phyloP scores from a whole-genome alignment of 139 green algal species.

The Closterium sp. region DNA sequence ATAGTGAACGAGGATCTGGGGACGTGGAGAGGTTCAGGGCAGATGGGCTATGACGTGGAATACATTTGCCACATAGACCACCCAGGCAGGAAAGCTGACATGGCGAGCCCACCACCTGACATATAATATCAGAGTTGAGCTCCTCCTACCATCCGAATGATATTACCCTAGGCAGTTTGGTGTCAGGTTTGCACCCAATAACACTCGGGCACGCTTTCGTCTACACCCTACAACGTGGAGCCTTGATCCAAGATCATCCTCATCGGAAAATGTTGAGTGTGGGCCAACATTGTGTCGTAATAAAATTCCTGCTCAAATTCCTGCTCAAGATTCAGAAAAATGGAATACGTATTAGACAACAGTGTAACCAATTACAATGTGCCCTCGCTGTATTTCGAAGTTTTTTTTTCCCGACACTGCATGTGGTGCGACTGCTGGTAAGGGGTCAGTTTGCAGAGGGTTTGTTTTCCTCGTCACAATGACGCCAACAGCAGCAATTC shows the following conservation, averaged over 20 bases:
- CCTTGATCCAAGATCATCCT: too few relatives aligned
- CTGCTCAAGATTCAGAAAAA: too few relatives aligned
- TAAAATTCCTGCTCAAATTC: too few relatives aligned
- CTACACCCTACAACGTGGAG: too few relatives aligned
- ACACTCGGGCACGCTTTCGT: too few relatives aligned
- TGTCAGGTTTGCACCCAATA: too few relatives aligned
- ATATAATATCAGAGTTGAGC: not conserved
- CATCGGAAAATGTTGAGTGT: too few relatives aligned
- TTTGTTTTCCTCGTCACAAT: not conserved
- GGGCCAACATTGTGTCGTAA: too few relatives aligned
- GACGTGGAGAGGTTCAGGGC: not conserved
- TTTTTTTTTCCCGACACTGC: too few relatives aligned
- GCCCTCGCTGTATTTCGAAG: too few relatives aligned
- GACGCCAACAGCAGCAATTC: not conserved
- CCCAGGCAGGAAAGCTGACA: not conserved
- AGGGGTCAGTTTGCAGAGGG: not conserved
- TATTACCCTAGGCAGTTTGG: not conserved
- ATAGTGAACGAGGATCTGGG: not conserved
- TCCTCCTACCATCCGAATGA: not conserved
- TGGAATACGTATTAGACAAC: too few relatives aligned
- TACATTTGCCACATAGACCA: not conserved
- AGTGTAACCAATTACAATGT: too few relatives aligned
- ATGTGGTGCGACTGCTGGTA: not conserved
- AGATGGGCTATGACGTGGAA: not conserved
- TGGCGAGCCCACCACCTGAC: not conserved